phyloP scores from a whole-genome alignment of 805 yeast species.

The Torulaspora delbrueckii region DNA sequence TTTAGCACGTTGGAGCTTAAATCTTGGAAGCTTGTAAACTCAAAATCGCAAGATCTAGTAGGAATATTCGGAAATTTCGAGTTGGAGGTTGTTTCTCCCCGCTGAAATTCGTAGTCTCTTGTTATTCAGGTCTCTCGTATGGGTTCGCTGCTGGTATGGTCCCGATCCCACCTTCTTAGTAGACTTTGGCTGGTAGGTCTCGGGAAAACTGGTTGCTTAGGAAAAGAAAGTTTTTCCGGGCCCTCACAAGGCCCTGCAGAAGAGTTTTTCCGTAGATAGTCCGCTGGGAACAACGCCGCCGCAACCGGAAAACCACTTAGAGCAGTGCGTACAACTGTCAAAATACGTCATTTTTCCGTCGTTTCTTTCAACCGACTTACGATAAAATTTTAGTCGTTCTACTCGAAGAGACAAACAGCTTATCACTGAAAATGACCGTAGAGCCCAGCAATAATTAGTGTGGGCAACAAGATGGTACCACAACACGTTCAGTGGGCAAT shows the following conservation, averaged over 20 bases:
- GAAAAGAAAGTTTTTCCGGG: constrained; percentile 7
- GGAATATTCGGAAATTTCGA: neutral
- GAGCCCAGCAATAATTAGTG: neutral
- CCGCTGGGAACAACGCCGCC: constrained; percentile 6
- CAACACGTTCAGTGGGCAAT: neutral
- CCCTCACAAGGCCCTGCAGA: constrained; percentile 2
- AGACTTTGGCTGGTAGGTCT: neutral
- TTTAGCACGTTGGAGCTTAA: no score
- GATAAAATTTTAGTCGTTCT: neutral
- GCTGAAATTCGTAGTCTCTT: neutral
- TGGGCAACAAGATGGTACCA: neutral
- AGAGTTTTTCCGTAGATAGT: constrained; percentile 1
- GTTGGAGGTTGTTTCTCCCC: neutral
- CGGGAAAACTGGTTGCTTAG: neutral
- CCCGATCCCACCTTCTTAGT: neutral
- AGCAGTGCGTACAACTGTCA: neutral
- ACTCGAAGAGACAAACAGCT: neutral
- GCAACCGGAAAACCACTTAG: constrained; percentile 6
- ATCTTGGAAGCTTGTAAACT: no score
- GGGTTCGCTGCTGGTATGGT: neutral
- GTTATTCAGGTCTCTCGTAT: neutral
- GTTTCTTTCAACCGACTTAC: neutral
- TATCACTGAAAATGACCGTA: constrained; percentile 4
- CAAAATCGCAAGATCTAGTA: neutral
- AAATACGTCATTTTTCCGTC: constrained; percentile 5